These are phyloP conservation scores for Ogataea glucozyma DNA, from an alignment of 805 yeast species.

Conservation along the genomic window DNA sequence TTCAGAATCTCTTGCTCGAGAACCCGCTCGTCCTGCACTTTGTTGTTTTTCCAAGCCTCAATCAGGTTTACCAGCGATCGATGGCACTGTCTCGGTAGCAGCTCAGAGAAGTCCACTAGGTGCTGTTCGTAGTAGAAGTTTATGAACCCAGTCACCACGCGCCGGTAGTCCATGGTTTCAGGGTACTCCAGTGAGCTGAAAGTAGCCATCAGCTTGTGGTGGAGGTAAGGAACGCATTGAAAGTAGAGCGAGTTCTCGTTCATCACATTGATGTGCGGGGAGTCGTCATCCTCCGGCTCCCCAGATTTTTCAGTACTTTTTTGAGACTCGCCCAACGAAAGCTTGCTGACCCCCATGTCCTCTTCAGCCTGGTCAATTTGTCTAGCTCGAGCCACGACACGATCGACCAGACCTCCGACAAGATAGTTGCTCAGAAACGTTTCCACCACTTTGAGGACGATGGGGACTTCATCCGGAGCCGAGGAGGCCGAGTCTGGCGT, in stretches of 20 bases:
- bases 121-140: constrained; percentile 39
- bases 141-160: constrained; percentile 33
- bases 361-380: constrained; percentile 37
- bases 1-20: constrained; percentile 41
- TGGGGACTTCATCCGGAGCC: constrained; percentile 36
- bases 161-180: constrained; percentile 33
- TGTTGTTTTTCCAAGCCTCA: constrained; percentile 41
- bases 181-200: constrained; percentile 32
- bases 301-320: neutral
- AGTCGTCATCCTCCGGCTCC: constrained; percentile 1
- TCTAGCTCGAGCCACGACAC: constrained; percentile 33
- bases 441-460: constrained; percentile 36
- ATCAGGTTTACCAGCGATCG: constrained; percentile 32
- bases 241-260: constrained; percentile 37
- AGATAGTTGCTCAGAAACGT: constrained; percentile 38
- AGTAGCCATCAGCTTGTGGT: constrained; percentile 27
- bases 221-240: constrained; percentile 38
- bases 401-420: constrained; percentile 37
- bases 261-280: constrained; percentile 31
- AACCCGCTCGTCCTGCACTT: constrained; percentile 38
- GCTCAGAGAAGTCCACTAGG: constrained; percentile 35
- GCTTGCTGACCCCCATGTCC: neutral
- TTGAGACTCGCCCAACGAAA: constrained; percentile 13
- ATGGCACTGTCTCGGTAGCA: constrained; percentile 37
- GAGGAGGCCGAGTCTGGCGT: neutral